Conservation (phyloP, 2,329 filamentous ascomycete species). For the Xylaria sp. region DNA sequence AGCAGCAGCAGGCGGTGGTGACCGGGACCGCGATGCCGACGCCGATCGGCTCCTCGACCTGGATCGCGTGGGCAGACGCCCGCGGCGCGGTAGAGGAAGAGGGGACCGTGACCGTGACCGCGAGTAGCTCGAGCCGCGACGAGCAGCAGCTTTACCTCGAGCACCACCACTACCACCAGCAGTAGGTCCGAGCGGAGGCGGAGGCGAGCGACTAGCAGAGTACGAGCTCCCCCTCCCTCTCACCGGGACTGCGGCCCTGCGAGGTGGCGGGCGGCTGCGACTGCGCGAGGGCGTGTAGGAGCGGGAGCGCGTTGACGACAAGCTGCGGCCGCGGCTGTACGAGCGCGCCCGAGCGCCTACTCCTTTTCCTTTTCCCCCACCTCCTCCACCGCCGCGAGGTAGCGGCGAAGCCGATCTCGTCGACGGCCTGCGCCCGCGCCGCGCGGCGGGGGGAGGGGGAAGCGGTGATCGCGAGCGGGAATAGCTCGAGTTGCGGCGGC, state of each 20-base stretch:
- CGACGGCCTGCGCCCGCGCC: too few species aligned
- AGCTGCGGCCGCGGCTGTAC: constrained; percentile 28
- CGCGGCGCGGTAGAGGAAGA: constrained; percentile 17
- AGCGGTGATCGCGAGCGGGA: constrained; percentile 32
- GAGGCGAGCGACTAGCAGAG: constrained; percentile 25
- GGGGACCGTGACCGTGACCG: constrained; percentile 21
- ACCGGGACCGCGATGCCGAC: too few species aligned
- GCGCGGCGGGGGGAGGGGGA: too few species aligned
- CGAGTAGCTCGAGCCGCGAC: constrained; percentile 22
- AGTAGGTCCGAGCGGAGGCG: too few species aligned
- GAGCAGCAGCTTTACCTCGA: too few species aligned
- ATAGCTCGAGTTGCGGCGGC: constrained; percentile 24
- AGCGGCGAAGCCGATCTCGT: too few species aligned
- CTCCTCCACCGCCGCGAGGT: constrained; percentile 18
- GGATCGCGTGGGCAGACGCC: constrained; percentile 16
- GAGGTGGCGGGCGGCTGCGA: constrained; percentile 29
- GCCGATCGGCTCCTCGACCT: too few species aligned
- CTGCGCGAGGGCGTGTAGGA: constrained; percentile 31
- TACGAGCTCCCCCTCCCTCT: constrained; percentile 28
- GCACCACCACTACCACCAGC: too few species aligned
- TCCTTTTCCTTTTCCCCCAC: too few species aligned
- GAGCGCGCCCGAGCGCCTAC: constrained; percentile 24
- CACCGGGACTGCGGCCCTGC: constrained; percentile 22
- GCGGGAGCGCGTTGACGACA: constrained; percentile 27
- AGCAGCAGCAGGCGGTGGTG: too few species aligned